Evolutionary conservation across 2,329 filamentous ascomycete species (phyloP).

Genomic region (Neofusicoccum laricinum): DNA sequence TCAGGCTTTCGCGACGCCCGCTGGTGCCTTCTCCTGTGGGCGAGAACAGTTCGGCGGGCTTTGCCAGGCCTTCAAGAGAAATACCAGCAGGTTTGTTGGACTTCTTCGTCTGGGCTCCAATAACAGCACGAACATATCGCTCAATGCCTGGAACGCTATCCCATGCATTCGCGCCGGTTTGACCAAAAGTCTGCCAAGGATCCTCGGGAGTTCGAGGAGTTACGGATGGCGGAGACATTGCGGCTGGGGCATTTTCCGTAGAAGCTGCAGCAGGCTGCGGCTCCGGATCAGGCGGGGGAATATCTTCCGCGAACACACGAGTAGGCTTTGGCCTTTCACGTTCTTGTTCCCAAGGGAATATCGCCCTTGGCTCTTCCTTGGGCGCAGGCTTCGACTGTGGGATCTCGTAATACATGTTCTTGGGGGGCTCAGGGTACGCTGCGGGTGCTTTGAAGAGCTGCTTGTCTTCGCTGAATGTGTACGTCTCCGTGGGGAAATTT

Average conservation of each 20-base stretch:
- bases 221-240: constrained; percentile 21
- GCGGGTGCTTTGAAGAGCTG: constrained; percentile 73
- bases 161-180: constrained; percentile 75
- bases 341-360: constrained; percentile 89
- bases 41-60: constrained; percentile 30
- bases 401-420: constrained; percentile 84
- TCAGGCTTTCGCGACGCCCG: constrained; percentile 55
- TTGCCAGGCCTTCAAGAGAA: constrained; percentile 30
- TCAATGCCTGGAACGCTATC: constrained; percentile 87
- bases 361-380: constrained; percentile 59
- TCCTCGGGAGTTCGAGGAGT: constrained; percentile 43
- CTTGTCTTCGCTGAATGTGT: constrained; percentile 77
- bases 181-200: constrained; percentile 71
- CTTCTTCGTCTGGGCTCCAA: constrained; percentile 58
- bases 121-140: constrained; percentile 74
- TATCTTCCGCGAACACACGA: constrained; percentile 64
- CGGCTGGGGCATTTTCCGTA: neutral
- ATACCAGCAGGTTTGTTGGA: constrained; percentile 36
- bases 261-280: constrained; percentile 25
- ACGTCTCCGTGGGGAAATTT: constrained; percentile 75
- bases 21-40: constrained; percentile 29
- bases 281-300: constrained; percentile 28
- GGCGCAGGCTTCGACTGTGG: constrained; percentile 59
- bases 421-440: constrained; percentile 78
- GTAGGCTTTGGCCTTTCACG: constrained; percentile 61